Percentiles rank a stretch among this genome's conserved stretches.
Evolutionary conservation across 1,284 basidiomycete genomes (phyloP).

Genomic region (Apiotrichum porosum): DNA sequence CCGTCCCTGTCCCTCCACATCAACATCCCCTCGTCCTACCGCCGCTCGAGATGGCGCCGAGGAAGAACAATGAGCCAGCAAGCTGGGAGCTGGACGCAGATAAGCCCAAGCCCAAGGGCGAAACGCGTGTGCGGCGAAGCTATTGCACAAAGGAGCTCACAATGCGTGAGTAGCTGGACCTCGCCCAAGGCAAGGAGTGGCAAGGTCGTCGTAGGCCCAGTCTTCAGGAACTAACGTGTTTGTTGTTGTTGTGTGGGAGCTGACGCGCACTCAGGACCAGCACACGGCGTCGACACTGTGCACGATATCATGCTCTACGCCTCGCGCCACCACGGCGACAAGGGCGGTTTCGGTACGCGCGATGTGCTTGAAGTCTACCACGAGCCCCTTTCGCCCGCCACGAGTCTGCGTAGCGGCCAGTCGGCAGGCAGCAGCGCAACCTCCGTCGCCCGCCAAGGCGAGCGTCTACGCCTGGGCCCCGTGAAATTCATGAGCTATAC

Average conservation of each 20-base stretch:
- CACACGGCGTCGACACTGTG: constrained; percentile 74
- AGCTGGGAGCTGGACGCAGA: constrained; percentile 50
- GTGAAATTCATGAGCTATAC: constrained; percentile 73
- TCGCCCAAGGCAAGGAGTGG: no score
- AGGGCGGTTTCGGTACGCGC: constrained; percentile 72
- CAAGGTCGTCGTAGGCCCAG: not conserved
- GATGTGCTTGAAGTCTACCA: constrained; percentile 66
- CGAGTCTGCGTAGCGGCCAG: constrained; percentile 45
- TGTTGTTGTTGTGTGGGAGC: not conserved
- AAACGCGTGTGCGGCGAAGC: constrained; percentile 65
- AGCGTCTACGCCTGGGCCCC: constrained; percentile 86
- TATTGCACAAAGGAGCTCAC: constrained; percentile 65
- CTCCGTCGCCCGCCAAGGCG: constrained; percentile 60
- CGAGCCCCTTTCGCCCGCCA: not conserved
- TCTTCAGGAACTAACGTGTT: not conserved
- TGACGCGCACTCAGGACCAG: constrained; percentile 54
- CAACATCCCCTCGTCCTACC: no score
- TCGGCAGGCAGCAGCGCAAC: constrained; percentile 88
- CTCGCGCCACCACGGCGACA: constrained; percentile 65
- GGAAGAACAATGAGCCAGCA: constrained; percentile 42
- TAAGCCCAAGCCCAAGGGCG: constrained; percentile 52
- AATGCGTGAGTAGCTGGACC: constrained; percentile 51
- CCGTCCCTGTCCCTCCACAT: no score
- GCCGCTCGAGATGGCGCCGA: constrained; percentile 45
- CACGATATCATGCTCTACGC: constrained; percentile 72